Evolutionary conservation across 176 grass and related monocot genomes (phyloP), one percentile per base, ranked within the genome.

Genomic region (Rhynchospora tenuis): DNA sequence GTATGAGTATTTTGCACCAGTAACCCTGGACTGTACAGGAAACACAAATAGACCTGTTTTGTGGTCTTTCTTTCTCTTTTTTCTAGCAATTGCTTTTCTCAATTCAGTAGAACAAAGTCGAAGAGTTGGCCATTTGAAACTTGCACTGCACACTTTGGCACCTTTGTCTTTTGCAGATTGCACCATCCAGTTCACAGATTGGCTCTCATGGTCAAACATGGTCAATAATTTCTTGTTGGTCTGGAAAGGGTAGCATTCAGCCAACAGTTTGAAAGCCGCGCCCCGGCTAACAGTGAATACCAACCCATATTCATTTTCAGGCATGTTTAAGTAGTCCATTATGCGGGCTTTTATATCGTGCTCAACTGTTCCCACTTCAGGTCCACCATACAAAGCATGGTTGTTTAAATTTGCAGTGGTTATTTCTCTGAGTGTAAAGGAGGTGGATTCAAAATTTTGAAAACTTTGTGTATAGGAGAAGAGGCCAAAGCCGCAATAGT

Each of bases 181-280:
- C 1, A 72, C 91, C 93, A 99, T 96, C 93, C 91, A 99, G 72
- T 90, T 99, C 57, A 99, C 97, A 0, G 97, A 99, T 80, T 99
- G 93, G 86, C 97, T 99, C 83, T 99, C 97, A 66, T 99, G 97
- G 80, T 99, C 97, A 23, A 96, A 99, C 97, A 99, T 99, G 43
- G 97, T 99, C 70, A 99, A 83, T 85, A 99, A 63, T 83, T 94
- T 95, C 84, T 94, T 85, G 81, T 99, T 99, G 78, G 56, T 99
- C 74, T 93, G 93, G 54, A 99, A 99, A 0, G 97, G 97, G 85
- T 99, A 99, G 74, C 91, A 95, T 58, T 93, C 97, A 0, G 97
- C 93, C 6, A 99, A 88, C 52, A 99, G 86, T 83, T 90, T 92
- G 64, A 99, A 99, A 0, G 97, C 97, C 2, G 93, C 95, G 16